Evolutionary conservation across 108 stramenopile species (phyloP).

Genomic region (Bacterosira constricta): DNA sequence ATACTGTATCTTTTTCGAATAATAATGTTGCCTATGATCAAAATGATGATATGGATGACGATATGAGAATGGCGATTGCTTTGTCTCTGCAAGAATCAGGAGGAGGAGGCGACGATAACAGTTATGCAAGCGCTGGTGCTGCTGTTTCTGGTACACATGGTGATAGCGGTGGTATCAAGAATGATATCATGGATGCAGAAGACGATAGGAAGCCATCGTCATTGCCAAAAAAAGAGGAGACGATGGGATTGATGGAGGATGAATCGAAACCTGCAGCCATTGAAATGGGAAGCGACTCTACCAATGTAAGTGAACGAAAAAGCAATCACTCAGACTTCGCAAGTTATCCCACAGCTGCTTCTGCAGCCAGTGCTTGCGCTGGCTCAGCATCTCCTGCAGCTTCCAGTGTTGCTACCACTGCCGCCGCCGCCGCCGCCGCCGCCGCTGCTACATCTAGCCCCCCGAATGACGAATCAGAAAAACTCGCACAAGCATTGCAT

Average conservation of each 20-base stretch:
- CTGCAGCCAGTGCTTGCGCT: too few species aligned
- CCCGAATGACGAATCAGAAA: slow-evolving; percentile 37
- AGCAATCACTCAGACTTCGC: too few species aligned
- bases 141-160: too few species aligned
- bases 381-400: too few species aligned
- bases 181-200: too few species aligned
- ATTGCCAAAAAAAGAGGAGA: not conserved
- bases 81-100: slow-evolving; percentile 26
- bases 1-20: not conserved
- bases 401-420: not conserved
- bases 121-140: too few species aligned
- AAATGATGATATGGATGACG: slow-evolving; percentile 41
- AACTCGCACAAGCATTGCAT: slow-evolving; percentile 52
- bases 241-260: too few species aligned
- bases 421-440: not conserved
- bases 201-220: not conserved
- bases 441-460: not conserved
- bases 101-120: not conserved
- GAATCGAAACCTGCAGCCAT: too few species aligned
- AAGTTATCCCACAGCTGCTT: too few species aligned
- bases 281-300: too few species aligned
- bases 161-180: too few species aligned
- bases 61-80: slow-evolving; percentile 44
- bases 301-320: slow-evolving; percentile 1
- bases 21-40: slow-evolving; percentile 1